A percentile compares a stretch with the other conserved stretches of the same genome.
phyloP scores from a whole-genome alignment of 805 yeast genomes.

The Lipomyces mesembrius region DNA sequence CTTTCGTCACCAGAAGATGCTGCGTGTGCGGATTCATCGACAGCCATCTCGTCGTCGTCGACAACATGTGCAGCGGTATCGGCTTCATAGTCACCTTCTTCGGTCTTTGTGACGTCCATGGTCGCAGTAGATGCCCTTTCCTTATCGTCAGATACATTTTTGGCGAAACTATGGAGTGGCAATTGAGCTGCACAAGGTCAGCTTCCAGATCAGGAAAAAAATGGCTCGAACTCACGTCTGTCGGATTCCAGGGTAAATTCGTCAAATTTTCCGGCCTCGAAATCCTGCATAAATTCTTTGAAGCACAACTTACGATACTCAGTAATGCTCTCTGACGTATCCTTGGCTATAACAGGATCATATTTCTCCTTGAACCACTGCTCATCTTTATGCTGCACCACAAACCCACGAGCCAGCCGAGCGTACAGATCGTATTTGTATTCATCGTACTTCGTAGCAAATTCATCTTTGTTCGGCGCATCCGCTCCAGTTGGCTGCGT shows the following conservation, averaged over 20 bases:
- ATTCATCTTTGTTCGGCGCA: constrained; percentile 8
- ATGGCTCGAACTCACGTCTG: constrained; percentile 20
- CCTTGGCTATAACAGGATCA: constrained; percentile 14
- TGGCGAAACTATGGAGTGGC: constrained; percentile 4
- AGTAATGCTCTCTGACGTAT: background rate
- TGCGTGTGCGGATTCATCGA: background rate
- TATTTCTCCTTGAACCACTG: constrained; percentile 38
- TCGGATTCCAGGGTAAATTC: constrained; percentile 25
- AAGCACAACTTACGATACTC: constrained; percentile 22
- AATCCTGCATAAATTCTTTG: constrained; percentile 23
- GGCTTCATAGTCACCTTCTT: constrained; percentile 15
- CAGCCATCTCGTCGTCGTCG: background rate
- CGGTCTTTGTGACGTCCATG: constrained; percentile 4
- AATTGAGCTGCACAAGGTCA: constrained; percentile 15
- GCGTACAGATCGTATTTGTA: constrained; percentile 35
- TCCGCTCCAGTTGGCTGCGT: constrained; percentile 10
- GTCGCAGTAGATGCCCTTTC: background rate
- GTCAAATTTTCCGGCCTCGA: constrained; percentile 32
- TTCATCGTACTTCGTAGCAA: constrained; percentile 24
- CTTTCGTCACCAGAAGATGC: background rate
- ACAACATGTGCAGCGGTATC: constrained; percentile 13
- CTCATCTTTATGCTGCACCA: constrained; percentile 30
- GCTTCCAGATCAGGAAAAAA: background rate
- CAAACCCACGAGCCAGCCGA: constrained; percentile 35
- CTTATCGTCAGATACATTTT: background rate